These are phyloP conservation scores for Ampelomyces quisqualis DNA, from an alignment of 2,329 filamentous ascomycete species.

Conservation along the genomic window DNA sequence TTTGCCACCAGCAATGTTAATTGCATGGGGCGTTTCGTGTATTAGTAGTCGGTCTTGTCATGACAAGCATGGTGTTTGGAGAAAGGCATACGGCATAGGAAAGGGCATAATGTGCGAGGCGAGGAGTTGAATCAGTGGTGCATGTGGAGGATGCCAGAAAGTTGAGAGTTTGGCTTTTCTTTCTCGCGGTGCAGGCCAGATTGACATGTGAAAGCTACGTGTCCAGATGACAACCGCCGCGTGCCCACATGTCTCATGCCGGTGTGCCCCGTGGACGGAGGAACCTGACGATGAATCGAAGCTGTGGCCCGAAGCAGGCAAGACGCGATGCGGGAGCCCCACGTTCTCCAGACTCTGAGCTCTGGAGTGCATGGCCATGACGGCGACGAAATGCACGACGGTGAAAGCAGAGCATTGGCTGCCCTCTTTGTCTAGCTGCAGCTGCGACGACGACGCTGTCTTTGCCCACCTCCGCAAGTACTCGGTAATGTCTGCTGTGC, in stretches of 20 bases:
- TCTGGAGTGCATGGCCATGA: no score
- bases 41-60: conserved; percentile 11
- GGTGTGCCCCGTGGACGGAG: conserved; percentile 16
- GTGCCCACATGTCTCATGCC: conserved; percentile 13
- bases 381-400: no score
- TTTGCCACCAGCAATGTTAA: conserved; percentile 1
- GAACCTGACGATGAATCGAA: conserved; percentile 4
- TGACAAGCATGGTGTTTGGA: conserved; percentile 16
- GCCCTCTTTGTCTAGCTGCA: conserved; percentile 19
- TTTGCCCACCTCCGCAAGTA: neutral
- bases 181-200: neutral
- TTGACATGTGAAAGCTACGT: conserved; percentile 6
- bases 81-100: conserved; percentile 4
- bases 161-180: no score
- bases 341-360: conserved; percentile 10
- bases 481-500: conserved; percentile 9
- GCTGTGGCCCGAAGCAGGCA: conserved; percentile 7
- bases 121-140: conserved; percentile 3
- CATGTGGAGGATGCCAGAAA: neutral
- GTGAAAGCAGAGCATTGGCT: neutral
- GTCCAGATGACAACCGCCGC: conserved; percentile 4
- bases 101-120: conserved; percentile 4
- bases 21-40: conserved; percentile 6
- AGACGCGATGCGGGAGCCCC: conserved; percentile 8
- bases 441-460: conserved; percentile 14